Percentiles rank a stretch among this genome's conserved stretches.
Conservation (phyloP, 2,329 filamentous ascomycete genomes). For the Colletotrichum brevisporum region DNA sequence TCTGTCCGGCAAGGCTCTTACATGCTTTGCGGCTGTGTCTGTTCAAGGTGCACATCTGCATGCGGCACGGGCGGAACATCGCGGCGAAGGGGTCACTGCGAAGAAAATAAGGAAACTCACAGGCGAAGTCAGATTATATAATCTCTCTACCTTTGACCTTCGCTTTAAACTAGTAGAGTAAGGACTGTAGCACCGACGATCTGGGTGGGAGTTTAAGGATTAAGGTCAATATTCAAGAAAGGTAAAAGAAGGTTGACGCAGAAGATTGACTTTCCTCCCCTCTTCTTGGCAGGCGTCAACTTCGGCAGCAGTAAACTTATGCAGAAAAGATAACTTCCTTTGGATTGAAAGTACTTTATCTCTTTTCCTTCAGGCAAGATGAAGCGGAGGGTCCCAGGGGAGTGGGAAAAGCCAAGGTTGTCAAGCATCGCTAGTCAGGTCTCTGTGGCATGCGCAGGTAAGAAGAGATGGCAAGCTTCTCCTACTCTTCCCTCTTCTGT, state of each 20-base stretch:
- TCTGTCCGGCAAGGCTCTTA: background rate
- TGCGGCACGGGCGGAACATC: background rate
- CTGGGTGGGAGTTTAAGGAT: too few species aligned
- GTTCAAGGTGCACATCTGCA: background rate
- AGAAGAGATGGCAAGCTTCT: background rate
- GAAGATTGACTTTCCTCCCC: constrained; percentile 11
- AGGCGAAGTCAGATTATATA: too few species aligned
- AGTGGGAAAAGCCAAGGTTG: constrained; percentile 3
- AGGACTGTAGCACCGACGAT: too few species aligned
- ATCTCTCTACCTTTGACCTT: too few species aligned
- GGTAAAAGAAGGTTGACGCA: background rate
- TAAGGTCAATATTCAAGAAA: too few species aligned
- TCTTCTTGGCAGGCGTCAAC: constrained; percentile 20
- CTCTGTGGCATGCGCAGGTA: too few species aligned
- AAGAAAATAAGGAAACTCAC: background rate
- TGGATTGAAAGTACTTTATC: background rate
- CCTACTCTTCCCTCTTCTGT: background rate
- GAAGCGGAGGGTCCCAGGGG: background rate
- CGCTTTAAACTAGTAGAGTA: too few species aligned
- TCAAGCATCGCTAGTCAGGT: background rate
- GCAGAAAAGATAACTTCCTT: too few species aligned
- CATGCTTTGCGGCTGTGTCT: background rate
- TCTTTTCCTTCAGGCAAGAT: background rate
- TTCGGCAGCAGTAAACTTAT: too few species aligned
- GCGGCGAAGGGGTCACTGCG: too few species aligned